Conservation (phyloP, 1,139 yeast genomes). For the Suhomyces guaymorum region DNA sequence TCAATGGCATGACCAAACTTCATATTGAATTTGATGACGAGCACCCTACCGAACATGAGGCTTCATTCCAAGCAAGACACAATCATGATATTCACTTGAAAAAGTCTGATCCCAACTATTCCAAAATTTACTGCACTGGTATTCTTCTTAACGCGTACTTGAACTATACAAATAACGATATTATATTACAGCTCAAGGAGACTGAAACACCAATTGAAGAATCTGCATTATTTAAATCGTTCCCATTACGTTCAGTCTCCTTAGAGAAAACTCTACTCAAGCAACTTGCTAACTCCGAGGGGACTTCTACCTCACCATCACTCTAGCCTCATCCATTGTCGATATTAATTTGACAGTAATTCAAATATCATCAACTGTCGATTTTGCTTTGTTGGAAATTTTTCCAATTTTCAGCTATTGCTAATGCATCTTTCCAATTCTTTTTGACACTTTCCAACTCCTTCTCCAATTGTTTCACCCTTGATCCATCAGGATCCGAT, state of each 20-base stretch:
- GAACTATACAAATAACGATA: constrained; percentile 21
- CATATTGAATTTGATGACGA: neutral
- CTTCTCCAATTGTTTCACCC: constrained; percentile 30
- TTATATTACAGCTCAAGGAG: constrained; percentile 24
- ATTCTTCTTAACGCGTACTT: constrained; percentile 32
- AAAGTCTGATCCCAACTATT: constrained; percentile 20
- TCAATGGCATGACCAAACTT: neutral
- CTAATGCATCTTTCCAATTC: constrained; percentile 48
- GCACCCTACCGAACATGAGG: too few species aligned
- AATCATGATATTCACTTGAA: constrained; percentile 7
- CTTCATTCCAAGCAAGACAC: too few species aligned
- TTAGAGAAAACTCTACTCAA: constrained; percentile 34
- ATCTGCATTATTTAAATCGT: constrained; percentile 29
- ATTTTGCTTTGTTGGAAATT: constrained; percentile 14
- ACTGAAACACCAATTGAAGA: constrained; percentile 2
- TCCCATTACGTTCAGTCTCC: constrained; percentile 34
- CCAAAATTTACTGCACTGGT: constrained; percentile 32
- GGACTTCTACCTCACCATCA: too few species aligned
- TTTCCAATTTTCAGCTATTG: constrained; percentile 51
- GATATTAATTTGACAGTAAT: too few species aligned
- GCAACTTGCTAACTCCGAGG: constrained; percentile 2
- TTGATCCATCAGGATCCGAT: constrained; percentile 12
- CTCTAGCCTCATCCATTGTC: too few species aligned
- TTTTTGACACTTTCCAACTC: constrained; percentile 40
- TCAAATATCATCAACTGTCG: too few species aligned